Base-by-base conservation (phyloP, 1,284 basidiomycete species). In the Termitomyces sp. region DNA sequence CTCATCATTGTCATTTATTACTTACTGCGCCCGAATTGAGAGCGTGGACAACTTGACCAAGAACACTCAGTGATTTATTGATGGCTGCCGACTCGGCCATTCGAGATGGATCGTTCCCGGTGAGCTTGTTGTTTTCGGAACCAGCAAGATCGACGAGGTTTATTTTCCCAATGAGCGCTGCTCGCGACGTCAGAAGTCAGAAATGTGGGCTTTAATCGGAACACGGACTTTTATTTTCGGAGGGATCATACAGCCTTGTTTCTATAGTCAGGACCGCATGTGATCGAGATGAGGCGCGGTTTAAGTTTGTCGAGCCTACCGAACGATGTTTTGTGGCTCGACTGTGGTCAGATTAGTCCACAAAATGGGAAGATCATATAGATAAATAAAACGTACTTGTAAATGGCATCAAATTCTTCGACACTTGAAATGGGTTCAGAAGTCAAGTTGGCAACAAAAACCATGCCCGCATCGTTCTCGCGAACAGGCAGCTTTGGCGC, bases 111-210 rank as follows among this genome's bases (percentile, higher is more conserved):
- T 92, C 86, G 58, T 93, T 93, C 7, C 91, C 91, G 1, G 91
- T 92, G 37, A 87, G 73, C 78, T 91, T 93, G 66, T 92, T 93
- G 62, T 92, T 92, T 71, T 93, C 91, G 0, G 87, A 90, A 10
- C 91, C 91, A 11, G 91, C 91, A 14, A 93, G 76, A 68, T 93
- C 91, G 10, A 92, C 88, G 3, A 93, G 77, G 58, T 91, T 90
- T 56, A 93, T 83, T 66, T 88, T 91, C 4, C 90, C 88, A 0
- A 75, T 77, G 42, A 83, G 66, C 41, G 76, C 81, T 84, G 14
- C 24, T 11, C 21, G 13, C 37, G 38, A 35, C 34, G 13, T 46
- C 10, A 30, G 28, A 5, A 42, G 19, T 2, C 16, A 33, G 16
- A 19, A 39, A 41, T 26, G 10, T 11, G 7, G 5, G 21, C 5